A percentile compares a stretch with the other conserved stretches of the same genome.
These are phyloP conservation scores for Umbelopsis sp. DNA, from an alignment of 192 early-diverging fungal genomes.

Conservation along the genomic window DNA sequence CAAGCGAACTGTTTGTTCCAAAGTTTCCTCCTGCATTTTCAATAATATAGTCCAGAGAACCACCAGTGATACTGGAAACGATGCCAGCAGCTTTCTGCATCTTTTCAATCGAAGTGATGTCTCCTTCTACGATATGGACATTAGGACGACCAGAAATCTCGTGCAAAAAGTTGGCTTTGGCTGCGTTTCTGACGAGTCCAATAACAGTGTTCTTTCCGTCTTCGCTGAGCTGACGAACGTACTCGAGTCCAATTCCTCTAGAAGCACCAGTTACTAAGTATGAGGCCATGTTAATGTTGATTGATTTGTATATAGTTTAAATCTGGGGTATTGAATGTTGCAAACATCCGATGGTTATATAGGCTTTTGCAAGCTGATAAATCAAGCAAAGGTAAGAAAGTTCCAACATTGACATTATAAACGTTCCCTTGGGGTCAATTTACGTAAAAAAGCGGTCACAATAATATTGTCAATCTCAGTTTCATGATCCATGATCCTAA, in stretches of 20 bases:
- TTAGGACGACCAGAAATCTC: background rate
- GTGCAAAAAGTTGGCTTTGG: background rate
- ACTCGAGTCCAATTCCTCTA: slow-evolving; percentile 36
- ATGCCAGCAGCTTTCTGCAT: background rate
- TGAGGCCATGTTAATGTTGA: background rate
- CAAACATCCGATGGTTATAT: background rate
- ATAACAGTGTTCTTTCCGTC: background rate
- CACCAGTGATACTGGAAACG: slow-evolving; percentile 2
- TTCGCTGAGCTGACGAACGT: slow-evolving; percentile 22
- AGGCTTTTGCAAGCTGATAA: no score
- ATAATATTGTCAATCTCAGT: no score
- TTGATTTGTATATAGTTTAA: background rate
- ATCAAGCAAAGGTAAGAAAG: no score
- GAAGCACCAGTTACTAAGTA: slow-evolving; percentile 31
- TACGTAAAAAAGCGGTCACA: no score
- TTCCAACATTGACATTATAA: no score
- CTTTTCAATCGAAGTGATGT: background rate
- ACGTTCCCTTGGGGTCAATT: no score
- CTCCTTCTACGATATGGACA: slow-evolving; percentile 3
- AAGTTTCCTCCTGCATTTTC: background rate
- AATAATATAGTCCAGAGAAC: background rate
- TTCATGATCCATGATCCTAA: no score
- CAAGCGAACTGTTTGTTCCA: background rate
- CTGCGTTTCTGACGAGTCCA: background rate
- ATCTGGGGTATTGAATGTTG: background rate